Percentiles rank a stretch among this genome's conserved stretches.
Conservation (phyloP, 2,329 filamentous ascomycete species). For the Fusarium bactridioides region DNA sequence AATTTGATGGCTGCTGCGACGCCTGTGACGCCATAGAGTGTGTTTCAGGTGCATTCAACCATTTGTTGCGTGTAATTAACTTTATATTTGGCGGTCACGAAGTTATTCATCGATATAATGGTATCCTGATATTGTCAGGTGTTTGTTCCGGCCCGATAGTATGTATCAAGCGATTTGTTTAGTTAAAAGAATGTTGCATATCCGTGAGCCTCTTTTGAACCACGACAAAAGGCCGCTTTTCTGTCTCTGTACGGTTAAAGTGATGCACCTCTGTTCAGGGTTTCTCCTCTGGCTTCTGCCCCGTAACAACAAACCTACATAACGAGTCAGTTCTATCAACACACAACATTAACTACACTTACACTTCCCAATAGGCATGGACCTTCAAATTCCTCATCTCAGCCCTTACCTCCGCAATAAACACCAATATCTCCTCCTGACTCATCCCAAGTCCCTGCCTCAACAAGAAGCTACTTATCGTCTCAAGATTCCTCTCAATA, state of each 20-base stretch:
- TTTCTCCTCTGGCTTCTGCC: slow-evolving; percentile 6
- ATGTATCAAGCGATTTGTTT: neutral
- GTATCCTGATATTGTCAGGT: neutral
- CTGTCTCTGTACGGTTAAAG: rapidly evolving
- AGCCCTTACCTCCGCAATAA: slow-evolving; percentile 6
- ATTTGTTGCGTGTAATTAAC: rapidly evolving
- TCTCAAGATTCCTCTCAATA: slow-evolving; percentile 8
- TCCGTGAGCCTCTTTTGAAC: rapidly evolving
- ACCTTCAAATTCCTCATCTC: slow-evolving; percentile 16
- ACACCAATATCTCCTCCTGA: slow-evolving; percentile 5
- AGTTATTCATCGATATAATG: no score
- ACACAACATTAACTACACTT: rapidly evolving
- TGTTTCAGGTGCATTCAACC: no score
- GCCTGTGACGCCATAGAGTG: no score
- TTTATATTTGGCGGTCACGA: neutral
- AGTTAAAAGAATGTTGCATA: no score
- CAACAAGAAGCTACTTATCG: slow-evolving; percentile 1
- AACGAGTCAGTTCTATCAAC: neutral
- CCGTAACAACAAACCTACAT: neutral
- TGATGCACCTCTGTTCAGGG: no score
- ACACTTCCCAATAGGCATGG: slow-evolving; percentile 23
- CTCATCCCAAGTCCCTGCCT: slow-evolving; percentile 14
- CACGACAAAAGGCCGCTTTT: rapidly evolving
- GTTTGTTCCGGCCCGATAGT: neutral
- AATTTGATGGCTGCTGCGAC: neutral